Evolutionary conservation across 306 rosid species (phyloP), one percentile per base, ranked within the genome.

Genomic region (Mimosa bimucronata): DNA sequence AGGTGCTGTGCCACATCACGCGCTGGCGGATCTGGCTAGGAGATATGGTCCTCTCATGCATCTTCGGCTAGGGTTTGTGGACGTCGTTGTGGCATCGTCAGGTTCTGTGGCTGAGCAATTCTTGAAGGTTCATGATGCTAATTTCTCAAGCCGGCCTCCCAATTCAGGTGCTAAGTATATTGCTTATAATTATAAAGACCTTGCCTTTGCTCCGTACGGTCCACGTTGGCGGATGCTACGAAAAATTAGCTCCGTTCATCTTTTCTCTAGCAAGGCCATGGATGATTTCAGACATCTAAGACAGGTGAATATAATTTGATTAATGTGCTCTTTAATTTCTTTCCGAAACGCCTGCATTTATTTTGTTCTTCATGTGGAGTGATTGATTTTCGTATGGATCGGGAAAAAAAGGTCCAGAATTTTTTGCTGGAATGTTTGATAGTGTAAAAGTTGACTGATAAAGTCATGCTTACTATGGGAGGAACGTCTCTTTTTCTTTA

Each of bases 121-220:
- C 75, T 74, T 94, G 72, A 94, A 94, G 78, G 48, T 74, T 58
- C 93, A 87, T 55, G 97, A 91, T 38, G 79, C 87, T 1, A 94
- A 94, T 58, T 94, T 94, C 88, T 82, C 87, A 0, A 90, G 90
- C 84, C 87, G 98, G 48, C 98, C 98, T 0, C 98, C 97, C 0
- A 92, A 88, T 75, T 84, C 97, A 6, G 97, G 92, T 0, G 95
- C 94, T 6, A 92, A 90, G 81, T 58, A 90, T 73, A 74, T 91
- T 3, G 92, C 88, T 2, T 94, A 94, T 44, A 92, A 91, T 58
- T 91, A 91, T 75, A 92, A 92, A 41, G 97, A 94, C 71, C 80
- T 94, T 7, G 98, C 92, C 9, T 92, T 94, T 21, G 88, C 90
- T 0, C 97, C 98, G 1, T 94, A 94, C 74, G 95, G 98, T 0